These are phyloP conservation scores for Clarireedia homoeocarpa DNA, from an alignment of 2,329 filamentous ascomycete genomes.

Conservation along the genomic window DNA sequence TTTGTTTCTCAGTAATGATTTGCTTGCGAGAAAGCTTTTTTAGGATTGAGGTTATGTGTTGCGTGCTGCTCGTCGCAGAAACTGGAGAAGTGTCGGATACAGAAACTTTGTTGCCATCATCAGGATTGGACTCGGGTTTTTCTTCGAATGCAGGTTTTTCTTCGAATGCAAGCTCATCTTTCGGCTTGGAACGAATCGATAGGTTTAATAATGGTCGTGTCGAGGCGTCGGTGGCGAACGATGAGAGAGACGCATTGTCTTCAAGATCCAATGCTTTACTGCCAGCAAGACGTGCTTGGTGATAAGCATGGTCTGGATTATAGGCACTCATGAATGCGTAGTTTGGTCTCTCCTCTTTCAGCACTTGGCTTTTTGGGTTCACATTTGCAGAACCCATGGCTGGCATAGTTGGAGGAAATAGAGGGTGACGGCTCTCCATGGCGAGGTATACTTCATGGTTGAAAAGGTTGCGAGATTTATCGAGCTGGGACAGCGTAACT, in stretches of 20 bases:
- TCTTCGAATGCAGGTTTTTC: not conserved
- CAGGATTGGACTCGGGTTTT: not conserved
- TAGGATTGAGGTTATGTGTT: too few relatives aligned
- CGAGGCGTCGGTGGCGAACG: not conserved
- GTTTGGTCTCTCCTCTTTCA: not conserved
- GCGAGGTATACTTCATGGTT: not conserved
- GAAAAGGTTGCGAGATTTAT: conserved; percentile 1
- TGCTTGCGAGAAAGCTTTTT: too few relatives aligned
- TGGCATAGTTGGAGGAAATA: not conserved
- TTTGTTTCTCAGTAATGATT: too few relatives aligned
- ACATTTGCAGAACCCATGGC: not conserved
- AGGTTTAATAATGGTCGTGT: not conserved
- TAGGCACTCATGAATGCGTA: conserved; percentile 8
- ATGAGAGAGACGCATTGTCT: not conserved
- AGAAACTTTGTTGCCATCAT: not conserved
- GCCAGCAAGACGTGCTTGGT: not conserved
- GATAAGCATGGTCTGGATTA: conserved; percentile 3
- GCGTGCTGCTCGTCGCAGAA: not conserved
- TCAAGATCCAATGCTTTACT: not conserved
- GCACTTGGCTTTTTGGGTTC: not conserved
- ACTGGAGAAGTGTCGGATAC: not conserved
- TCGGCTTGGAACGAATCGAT: not conserved
- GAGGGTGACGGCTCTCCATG: not conserved
- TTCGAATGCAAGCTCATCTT: not conserved
- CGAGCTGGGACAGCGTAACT: too few relatives aligned